Percentiles rank a stretch among this genome's conserved stretches.
Evolutionary conservation across 192 early-diverging fungal species (phyloP).

Genomic region (Backusella tuberculispora): DNA sequence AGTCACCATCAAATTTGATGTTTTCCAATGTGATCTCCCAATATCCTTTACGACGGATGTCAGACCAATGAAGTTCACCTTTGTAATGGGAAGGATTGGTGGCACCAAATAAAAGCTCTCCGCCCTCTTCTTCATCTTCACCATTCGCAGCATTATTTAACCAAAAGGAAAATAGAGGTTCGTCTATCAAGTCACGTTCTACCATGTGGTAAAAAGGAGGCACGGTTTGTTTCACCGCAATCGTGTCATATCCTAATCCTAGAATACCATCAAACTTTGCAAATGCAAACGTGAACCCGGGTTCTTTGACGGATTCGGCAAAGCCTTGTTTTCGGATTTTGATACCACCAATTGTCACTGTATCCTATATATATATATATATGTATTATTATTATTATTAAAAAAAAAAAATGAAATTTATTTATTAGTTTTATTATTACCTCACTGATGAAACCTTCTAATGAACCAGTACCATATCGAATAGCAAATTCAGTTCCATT

Average conservation of each 20-base stretch:
- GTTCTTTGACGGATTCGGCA: conserved; percentile 96
- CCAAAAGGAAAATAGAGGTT: conserved; percentile 91
- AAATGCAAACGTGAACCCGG: conserved; percentile 92
- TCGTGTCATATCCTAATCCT: conserved; percentile 88
- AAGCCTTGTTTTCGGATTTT: conserved; percentile 77
- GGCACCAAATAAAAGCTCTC: conserved; percentile 91
- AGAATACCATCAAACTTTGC: conserved; percentile 98
- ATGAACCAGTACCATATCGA: conserved; percentile 88
- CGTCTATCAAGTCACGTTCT: conserved; percentile 73
- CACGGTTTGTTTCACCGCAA: conserved; percentile 85
- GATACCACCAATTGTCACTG: conserved; percentile 75
- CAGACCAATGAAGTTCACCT: conserved; percentile 77
- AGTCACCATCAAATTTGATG: conserved; percentile 79
- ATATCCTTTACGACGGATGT: conserved; percentile 91
- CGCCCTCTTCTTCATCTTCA: conserved; percentile 59
- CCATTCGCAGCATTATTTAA: conserved; percentile 75
- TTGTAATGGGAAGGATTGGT: conserved; percentile 75
- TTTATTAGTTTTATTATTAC: conserved; percentile 38
- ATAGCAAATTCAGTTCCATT: conserved; percentile 98
- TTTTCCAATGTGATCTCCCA: conserved; percentile 94
- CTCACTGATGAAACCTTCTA: conserved; percentile 93
- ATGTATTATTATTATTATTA: background rate
- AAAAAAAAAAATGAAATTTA: conserved; percentile 4
- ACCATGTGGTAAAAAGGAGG: conserved; percentile 97
- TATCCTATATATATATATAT: conserved; percentile 55